Evolutionary conservation across 2,329 filamentous ascomycete species (phyloP), one percentile per base, ranked within the genome.

Genomic region (Neonectria coccinea): DNA sequence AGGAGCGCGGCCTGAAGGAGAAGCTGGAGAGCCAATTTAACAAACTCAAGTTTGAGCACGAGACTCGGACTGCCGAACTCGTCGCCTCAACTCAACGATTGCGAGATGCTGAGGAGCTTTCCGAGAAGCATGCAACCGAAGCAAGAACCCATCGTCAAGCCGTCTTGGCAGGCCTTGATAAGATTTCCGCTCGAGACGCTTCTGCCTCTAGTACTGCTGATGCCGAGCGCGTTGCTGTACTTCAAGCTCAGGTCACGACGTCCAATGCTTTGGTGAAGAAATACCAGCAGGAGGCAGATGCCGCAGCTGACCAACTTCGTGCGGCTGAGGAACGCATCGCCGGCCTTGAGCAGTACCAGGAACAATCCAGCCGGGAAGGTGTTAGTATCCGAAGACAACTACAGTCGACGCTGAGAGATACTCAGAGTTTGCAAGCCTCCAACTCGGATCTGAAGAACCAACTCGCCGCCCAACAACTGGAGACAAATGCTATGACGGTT

Each of bases 271-370:
- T 98, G 76, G 93, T 94, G 29, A 92, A 91, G 78, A 93, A 93
- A 74, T 97, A 97, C 72, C 94, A 97, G 77, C 86, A 91, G 65
- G 94, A 97, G 64, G 95, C 94, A 1, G 93, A 99, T 77, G 82
- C 85, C 27, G 94, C 94, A 3, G 91, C 93, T 0, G 94, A 97
- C 75, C 97, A 94, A 77, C 85, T 99, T 57, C 91, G 96, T 57
- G 91, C 91, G 63, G 96, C 96, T 4, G 97, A 99, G 80, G 97
- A 98, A 81, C 90, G 96, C 45, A 98, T 99, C 77, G 97, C 96
- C 5, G 96, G 96, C 7, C 86, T 99, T 4, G 96, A 99, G 78
- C 93, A 94, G 29, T 98, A 98, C 78, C 96, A 99, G 80, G 96
- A 99, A 76, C 96, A 99, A 79, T 92, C 94, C 4, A 98, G 94